Evolutionary conservation across 169 alveolate genomes (phyloP).

Genomic region (Cryptosporidium felis): DNA sequence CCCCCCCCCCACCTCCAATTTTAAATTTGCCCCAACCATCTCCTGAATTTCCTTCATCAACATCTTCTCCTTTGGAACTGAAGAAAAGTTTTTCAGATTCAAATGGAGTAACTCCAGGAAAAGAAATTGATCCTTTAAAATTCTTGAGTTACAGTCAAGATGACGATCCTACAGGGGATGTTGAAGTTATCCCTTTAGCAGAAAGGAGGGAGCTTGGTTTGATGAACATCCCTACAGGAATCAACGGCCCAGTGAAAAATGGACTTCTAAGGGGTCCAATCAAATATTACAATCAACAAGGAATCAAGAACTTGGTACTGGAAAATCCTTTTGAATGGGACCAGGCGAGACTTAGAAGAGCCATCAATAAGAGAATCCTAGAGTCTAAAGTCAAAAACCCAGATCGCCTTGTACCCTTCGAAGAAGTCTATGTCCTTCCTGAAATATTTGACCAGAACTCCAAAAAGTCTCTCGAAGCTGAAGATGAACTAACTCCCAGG

Average conservation of each 20-base stretch:
- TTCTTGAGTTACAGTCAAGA: background rate
- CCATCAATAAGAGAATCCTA: no score
- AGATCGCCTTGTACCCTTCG: conserved; percentile 21
- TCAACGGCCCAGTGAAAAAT: background rate
- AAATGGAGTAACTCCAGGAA: background rate
- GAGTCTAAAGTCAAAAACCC: conserved; percentile 13
- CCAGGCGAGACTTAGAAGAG: no score
- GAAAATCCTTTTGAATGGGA: no score
- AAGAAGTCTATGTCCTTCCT: conserved; percentile 19
- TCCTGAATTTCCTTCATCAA: background rate
- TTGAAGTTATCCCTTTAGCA: no score
- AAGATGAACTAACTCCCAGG: background rate
- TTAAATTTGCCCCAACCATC: conserved; percentile 25
- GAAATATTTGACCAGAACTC: background rate
- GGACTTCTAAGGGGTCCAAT: background rate
- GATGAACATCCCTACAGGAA: no score
- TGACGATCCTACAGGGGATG: background rate
- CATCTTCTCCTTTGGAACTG: background rate
- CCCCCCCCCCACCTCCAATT: conserved; percentile 48
- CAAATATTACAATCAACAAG: background rate
- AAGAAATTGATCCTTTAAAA: background rate
- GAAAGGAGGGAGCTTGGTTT: background rate
- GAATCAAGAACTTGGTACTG: no score
- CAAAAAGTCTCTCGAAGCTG: background rate
- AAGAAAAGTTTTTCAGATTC: no score